Percentiles rank a stretch among this genome's conserved stretches.
Evolutionary conservation across 306 rosid genomes (phyloP).

Genomic region (Cajanus cajan): DNA sequence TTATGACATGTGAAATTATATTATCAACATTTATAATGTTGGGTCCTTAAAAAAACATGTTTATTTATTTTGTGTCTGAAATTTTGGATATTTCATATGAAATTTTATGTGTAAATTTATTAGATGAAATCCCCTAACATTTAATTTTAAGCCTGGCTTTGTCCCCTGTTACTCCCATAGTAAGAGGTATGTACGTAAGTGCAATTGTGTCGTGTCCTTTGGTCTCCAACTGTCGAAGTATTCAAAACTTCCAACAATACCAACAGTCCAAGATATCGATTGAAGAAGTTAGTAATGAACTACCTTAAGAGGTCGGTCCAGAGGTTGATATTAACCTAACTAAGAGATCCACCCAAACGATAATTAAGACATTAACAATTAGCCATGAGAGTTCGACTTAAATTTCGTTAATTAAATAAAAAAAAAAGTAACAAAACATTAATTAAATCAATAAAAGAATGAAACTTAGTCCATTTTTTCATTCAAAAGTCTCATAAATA

Average conservation of each 20-base stretch:
- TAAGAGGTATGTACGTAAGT: no score
- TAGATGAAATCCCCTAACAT: no score
- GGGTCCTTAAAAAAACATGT: no score
- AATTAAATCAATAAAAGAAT: neutral
- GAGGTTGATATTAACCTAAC: neutral
- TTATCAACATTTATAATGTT: no score
- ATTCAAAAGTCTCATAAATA: neutral
- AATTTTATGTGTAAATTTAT: no score
- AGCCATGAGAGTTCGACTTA: neutral
- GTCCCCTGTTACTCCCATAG: no score
- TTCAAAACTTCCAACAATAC: no score
- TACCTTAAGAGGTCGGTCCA: neutral
- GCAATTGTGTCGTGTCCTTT: neutral
- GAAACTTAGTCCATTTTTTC: neutral
- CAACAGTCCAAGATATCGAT: neutral
- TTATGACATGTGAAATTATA: no score
- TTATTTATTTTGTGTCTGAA: no score
- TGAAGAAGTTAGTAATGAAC: neutral
- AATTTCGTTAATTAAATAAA: neutral
- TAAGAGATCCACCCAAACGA: neutral
- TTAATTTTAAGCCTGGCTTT: no score
- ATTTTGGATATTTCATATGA: no score
- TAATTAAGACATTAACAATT: no score
- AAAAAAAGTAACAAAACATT: neutral
- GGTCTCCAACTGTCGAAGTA: neutral